These are phyloP conservation scores for Aspergillus coremiiformis DNA, from an alignment of 495 filamentous ascomycete genomes.

Conservation along the genomic window DNA sequence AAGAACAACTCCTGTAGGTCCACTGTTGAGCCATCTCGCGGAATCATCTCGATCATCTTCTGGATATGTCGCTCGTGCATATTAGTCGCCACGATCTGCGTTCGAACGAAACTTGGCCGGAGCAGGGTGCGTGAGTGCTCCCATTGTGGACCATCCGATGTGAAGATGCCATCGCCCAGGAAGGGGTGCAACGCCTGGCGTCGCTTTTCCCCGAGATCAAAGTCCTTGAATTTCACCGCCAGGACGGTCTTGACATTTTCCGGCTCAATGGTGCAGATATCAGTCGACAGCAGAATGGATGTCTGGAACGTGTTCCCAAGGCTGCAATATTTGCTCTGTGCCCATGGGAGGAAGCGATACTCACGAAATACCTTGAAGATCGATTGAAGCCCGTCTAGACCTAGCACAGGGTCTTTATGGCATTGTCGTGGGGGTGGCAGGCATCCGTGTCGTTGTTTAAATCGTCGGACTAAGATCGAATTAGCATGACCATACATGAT, in stretches of 20 bases:
- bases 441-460: not conserved
- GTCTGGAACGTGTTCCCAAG: not conserved
- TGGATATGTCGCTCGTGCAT: conserved; percentile 43
- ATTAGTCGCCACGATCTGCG: conserved; percentile 23
- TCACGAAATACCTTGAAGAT: not conserved
- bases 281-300: not conserved
- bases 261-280: conserved; percentile 53
- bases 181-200: conserved; percentile 28
- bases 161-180: conserved; percentile 53
- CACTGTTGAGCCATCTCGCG: conserved; percentile 29
- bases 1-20: conserved; percentile 50
- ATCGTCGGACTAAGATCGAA: not conserved
- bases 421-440: not conserved
- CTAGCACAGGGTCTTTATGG: not conserved
- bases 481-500: not conserved
- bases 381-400: not conserved
- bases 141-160: conserved; percentile 55
- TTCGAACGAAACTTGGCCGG: conserved; percentile 33
- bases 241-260: conserved; percentile 77
- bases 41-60: conserved; percentile 33
- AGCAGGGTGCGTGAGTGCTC: conserved; percentile 39
- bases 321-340: not conserved
- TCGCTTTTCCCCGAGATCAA: conserved; percentile 30
- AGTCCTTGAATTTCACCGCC: conserved; percentile 64
- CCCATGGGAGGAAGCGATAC: not conserved